phyloP scores from a whole-genome alignment of 805 yeast species.

The Teunomyces atbi region DNA sequence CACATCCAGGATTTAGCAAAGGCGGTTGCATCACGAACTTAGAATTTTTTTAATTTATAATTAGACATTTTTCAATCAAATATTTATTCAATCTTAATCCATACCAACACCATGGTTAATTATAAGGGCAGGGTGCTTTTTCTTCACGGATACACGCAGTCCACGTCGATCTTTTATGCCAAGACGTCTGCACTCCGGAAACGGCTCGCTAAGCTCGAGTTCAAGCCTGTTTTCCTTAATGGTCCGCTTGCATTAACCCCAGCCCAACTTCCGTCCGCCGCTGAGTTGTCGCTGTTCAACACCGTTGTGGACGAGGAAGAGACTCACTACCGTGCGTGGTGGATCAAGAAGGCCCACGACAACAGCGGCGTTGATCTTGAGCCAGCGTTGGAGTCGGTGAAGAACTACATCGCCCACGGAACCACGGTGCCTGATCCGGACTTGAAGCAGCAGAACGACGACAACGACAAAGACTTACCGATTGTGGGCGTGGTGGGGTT shows the following conservation, averaged over 20 bases:
- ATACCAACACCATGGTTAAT: neutral
- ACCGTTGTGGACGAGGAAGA: conserved; percentile 37
- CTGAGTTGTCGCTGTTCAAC: conserved; percentile 50
- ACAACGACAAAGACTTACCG: conserved; percentile 42
- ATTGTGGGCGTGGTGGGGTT: conserved; percentile 88
- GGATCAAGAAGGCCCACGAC: conserved; percentile 49
- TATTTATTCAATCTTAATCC: neutral
- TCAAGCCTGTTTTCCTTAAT: conserved; percentile 72
- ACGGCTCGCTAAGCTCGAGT: conserved; percentile 59
- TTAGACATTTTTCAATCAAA: no score
- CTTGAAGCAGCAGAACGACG: conserved; percentile 16
- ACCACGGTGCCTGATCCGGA: conserved; percentile 43
- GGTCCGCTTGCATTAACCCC: conserved; percentile 69
- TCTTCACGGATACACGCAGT: conserved; percentile 89
- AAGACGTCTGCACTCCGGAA: conserved; percentile 90
- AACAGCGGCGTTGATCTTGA: conserved; percentile 49
- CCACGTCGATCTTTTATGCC: conserved; percentile 77
- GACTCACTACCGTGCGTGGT: conserved; percentile 67
- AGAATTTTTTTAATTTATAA: neutral
- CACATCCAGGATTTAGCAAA: conserved; percentile 51
- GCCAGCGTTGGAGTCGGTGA: conserved; percentile 48
- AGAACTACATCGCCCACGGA: conserved; percentile 52
- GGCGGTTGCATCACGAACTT: neutral
- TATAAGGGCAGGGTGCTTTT: conserved; percentile 62
- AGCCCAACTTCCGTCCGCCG: conserved; percentile 73